These are phyloP conservation scores for Aspergillus unguis DNA, from an alignment of 2,329 filamentous ascomycete species.

Conservation along the genomic window DNA sequence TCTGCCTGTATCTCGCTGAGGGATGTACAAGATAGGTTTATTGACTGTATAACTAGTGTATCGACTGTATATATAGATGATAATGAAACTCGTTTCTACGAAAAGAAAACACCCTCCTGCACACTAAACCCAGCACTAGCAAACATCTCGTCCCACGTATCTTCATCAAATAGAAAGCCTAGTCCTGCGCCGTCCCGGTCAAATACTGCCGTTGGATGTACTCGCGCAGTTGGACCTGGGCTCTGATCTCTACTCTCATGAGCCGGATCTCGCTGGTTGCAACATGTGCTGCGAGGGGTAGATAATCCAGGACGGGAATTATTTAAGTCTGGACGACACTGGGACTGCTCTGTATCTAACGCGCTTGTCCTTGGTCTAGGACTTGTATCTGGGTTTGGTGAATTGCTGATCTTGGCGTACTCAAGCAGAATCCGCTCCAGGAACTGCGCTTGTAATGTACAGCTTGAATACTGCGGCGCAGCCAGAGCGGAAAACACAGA, in stretches of 20 bases:
- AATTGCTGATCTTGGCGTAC: background rate
- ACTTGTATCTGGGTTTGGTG: no score
- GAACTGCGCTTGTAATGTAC: background rate
- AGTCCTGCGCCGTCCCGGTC: background rate
- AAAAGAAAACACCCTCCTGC: background rate
- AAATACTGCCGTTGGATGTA: background rate
- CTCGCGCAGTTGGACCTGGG: no score
- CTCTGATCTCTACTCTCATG: no score
- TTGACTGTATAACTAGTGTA: no score
- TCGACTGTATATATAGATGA: no score
- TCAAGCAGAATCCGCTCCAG: background rate
- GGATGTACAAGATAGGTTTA: no score
- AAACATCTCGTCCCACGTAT: background rate
- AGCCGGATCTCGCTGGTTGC: no score
- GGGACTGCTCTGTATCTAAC: background rate
- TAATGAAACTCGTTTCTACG: background rate
- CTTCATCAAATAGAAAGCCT: background rate
- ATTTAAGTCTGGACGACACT: background rate
- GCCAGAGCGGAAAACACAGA: background rate
- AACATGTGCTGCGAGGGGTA: no score
- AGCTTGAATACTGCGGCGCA: background rate
- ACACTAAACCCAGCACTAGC: slow-evolving; percentile 1
- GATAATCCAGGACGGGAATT: no score
- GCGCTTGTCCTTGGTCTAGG: no score
- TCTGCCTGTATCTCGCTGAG: no score